Evolutionary conservation across 768 basidiomycete species (phyloP).

Genomic region (Hypholoma fasciculare): DNA sequence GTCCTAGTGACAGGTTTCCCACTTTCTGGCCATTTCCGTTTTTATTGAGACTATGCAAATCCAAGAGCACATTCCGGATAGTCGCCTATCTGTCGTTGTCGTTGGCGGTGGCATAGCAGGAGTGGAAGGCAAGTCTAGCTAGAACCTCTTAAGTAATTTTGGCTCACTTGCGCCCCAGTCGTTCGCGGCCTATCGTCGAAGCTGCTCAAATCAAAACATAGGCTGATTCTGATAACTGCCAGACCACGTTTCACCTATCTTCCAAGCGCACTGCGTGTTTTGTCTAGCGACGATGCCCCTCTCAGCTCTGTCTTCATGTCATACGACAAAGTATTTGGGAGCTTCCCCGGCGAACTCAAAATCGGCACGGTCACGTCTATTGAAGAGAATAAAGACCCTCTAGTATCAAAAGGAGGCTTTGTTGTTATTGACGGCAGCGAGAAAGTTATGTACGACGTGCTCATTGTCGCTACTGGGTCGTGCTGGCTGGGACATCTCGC

Average conservation of each 20-base stretch:
- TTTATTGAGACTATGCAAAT: neutral
- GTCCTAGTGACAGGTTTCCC: neutral
- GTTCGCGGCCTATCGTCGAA: slow-evolving; percentile 48
- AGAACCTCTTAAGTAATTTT: neutral
- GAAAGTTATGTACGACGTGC: slow-evolving; percentile 47
- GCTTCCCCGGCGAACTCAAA: slow-evolving; percentile 49
- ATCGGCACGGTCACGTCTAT: slow-evolving; percentile 36
- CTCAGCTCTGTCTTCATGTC: slow-evolving; percentile 51
- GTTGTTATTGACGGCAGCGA: slow-evolving; percentile 53
- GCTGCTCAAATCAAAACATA: slow-evolving; percentile 47
- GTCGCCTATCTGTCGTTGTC: slow-evolving; percentile 12
- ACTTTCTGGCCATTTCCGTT: neutral
- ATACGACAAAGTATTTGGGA: slow-evolving; percentile 51
- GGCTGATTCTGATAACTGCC: slow-evolving; percentile 53
- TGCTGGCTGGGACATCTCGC: slow-evolving; percentile 48
- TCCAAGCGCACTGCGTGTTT: slow-evolving; percentile 49
- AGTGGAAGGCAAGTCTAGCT: slow-evolving; percentile 14
- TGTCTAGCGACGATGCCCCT: slow-evolving; percentile 41
- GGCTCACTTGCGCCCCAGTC: slow-evolving; percentile 15
- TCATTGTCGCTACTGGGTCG: slow-evolving; percentile 61
- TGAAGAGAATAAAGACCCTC: slow-evolving; percentile 22
- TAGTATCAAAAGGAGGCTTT: slow-evolving; percentile 35
- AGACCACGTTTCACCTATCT: slow-evolving; percentile 50
- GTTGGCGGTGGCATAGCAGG: slow-evolving; percentile 22
- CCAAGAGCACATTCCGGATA: neutral